phyloP scores from a whole-genome alignment of 768 basidiomycete genomes.

The Suillus subluteus region DNA sequence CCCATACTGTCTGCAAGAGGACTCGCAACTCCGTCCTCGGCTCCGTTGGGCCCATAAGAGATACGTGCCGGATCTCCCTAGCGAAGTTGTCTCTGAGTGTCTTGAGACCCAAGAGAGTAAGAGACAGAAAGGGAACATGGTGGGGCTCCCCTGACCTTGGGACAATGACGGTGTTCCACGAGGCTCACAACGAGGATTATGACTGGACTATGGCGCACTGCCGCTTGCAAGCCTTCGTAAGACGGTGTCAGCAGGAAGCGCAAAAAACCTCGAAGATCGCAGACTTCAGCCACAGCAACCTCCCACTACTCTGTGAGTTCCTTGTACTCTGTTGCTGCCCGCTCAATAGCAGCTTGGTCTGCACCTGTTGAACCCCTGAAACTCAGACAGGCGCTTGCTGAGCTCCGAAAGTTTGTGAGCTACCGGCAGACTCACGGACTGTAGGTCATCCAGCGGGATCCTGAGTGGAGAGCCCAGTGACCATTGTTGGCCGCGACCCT shows the following conservation, averaged over 20 bases:
- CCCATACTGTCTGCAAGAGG: neutral
- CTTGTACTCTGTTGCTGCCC: slow-evolving; percentile 15
- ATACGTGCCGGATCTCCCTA: neutral
- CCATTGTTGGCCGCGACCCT: slow-evolving; percentile 38
- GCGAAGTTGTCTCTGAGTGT: neutral
- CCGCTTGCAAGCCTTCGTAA: no score
- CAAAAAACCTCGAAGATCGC: slow-evolving; percentile 17
- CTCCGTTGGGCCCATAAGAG: neutral
- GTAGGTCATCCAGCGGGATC: slow-evolving; percentile 31
- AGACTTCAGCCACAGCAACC: slow-evolving; percentile 10
- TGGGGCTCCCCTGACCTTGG: no score
- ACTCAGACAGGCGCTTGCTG: neutral
- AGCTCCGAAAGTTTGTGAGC: neutral
- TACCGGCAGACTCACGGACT: neutral
- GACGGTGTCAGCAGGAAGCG: slow-evolving; percentile 13
- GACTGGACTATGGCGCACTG: no score
- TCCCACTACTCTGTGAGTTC: slow-evolving; percentile 12
- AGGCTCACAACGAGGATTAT: no score
- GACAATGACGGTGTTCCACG: no score
- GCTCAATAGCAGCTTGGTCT: neutral
- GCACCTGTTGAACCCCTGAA: neutral
- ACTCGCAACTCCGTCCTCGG: neutral
- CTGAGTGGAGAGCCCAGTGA: slow-evolving; percentile 30
- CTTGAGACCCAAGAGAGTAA: neutral
- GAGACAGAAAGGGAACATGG: no score